Base-by-base conservation (phyloP, 345 rosid genomes). In the Melaleuca quinquenervia region DNA sequence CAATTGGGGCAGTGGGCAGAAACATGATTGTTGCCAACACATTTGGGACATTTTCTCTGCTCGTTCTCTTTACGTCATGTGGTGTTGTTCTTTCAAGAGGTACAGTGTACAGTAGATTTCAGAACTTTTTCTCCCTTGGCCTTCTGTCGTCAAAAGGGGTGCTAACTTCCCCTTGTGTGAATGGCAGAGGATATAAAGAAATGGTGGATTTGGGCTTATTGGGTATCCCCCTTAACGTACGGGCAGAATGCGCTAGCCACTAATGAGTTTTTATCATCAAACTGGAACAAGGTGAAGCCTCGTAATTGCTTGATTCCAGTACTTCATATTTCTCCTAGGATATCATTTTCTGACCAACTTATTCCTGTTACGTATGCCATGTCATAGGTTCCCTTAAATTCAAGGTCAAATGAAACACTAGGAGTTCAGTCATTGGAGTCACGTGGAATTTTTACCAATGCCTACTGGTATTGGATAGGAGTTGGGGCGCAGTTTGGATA, bases 141-240 rank as follows among this genome's bases (percentile, higher is more conserved):
- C 52, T 56, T 54, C 27, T 27, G 22, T 51, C 27, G 48, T 70
- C 53, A 12, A 11, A 50, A 45, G 22, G 24, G 52, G 50, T 41
- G 5, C 86, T 74, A 18, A 82, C 51, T 50, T 82, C 55, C 14
- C 27, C 12, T 50, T 41, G 21, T 5, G 16, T 20, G n/a, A 48
- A 48, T 14, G 49, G 62, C 92, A 94, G 96, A 89, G 55, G 84
- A 91, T 58, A 85, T 94, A 24, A 91, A 90, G 86, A 86, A 90
- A 82, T 94, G 95, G 95, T 92, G 93, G 95, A 89, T 86, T 82
- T 93, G 94, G 96, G 95, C 87, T 82, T 93, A 88, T 85, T 94
- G 94, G 93, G 1, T 84, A 20, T 94, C 96, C 9, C 94, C 95
- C 50, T 12, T 94, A 90, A 93, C 90, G 94, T 94, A 94, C 82